These are phyloP conservation scores for Acrocalymma vagum DNA, from an alignment of 2,329 filamentous ascomycete genomes.

Conservation along the genomic window DNA sequence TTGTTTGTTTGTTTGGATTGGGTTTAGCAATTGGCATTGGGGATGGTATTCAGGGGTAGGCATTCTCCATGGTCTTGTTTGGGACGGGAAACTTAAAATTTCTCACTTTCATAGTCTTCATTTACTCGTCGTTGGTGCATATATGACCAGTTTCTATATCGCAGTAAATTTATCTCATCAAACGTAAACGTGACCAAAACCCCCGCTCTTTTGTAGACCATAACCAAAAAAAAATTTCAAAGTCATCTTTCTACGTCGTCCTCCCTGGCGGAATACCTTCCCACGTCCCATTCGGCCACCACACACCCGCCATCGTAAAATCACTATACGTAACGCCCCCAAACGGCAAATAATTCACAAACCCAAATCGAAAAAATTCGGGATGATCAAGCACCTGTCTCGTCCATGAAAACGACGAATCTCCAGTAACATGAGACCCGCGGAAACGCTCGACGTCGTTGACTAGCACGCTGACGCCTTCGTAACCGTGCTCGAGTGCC, in stretches of 20 bases:
- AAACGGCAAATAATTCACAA: constrained; percentile 40
- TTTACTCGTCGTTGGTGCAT: no score
- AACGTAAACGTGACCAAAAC: no score
- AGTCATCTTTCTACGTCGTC: no score
- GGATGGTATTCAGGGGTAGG: no score
- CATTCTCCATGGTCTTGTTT: no score
- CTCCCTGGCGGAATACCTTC: constrained; percentile 26
- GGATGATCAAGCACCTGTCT: constrained; percentile 49
- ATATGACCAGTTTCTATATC: no score
- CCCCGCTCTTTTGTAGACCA: neutral
- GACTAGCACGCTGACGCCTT: constrained; percentile 83
- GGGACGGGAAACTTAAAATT: no score
- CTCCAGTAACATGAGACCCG: constrained; percentile 67
- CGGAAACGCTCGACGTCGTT: constrained; percentile 86
- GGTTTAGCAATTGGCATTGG: no score
- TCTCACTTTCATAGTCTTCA: no score
- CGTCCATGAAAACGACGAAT: constrained; percentile 65
- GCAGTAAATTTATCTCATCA: no score
- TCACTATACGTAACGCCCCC: constrained; percentile 39
- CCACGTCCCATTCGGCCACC: constrained; percentile 43
- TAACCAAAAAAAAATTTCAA: constrained; percentile 6
- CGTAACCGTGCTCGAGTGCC: constrained; percentile 59
- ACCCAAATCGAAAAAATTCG: constrained; percentile 47
- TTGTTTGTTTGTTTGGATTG: no score
- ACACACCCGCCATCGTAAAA: constrained; percentile 43